phyloP scores from a whole-genome alignment of 805 yeast genomes.

The Debaryomyces prosopidis region DNA sequence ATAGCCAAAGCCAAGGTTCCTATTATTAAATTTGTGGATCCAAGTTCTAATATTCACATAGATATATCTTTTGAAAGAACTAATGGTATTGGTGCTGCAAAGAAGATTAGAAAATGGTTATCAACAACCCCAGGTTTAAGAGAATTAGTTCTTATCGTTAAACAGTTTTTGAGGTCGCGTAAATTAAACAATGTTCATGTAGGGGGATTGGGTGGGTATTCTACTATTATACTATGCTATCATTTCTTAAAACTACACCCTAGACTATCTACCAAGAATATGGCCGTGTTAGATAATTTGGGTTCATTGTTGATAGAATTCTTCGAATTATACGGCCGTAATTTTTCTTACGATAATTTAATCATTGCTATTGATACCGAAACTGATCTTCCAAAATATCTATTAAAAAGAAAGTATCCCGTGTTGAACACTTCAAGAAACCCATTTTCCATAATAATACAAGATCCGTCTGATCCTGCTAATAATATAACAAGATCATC shows the following conservation, averaged over 20 bases:
- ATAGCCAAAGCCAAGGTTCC: constrained; percentile 92
- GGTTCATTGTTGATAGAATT: constrained; percentile 89
- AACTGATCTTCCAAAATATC: constrained; percentile 58
- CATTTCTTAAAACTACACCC: constrained; percentile 83
- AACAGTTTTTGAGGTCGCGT: constrained; percentile 80
- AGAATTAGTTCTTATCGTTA: constrained; percentile 77
- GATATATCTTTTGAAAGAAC: constrained; percentile 88
- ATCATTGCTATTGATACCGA: constrained; percentile 62
- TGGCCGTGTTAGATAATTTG: constrained; percentile 69
- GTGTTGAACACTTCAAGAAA: constrained; percentile 51
- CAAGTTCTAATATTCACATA: constrained; percentile 65
- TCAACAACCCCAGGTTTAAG: constrained; percentile 72
- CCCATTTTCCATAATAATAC: constrained; percentile 70
- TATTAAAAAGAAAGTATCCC: constrained; percentile 56
- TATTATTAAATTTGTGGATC: constrained; percentile 86
- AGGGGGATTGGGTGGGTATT: constrained; percentile 94
- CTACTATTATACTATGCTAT: constrained; percentile 84
- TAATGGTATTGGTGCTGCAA: constrained; percentile 83
- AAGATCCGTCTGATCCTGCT: constrained; percentile 83
- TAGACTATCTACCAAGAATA: constrained; percentile 62
- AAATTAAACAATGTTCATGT: constrained; percentile 81
- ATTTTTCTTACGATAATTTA: constrained; percentile 80
- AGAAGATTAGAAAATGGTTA: constrained; percentile 74
- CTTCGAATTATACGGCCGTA: constrained; percentile 87
- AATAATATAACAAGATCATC: constrained; percentile 88